These are phyloP conservation scores for Neurospora sp. DNA, from an alignment of 495 filamentous ascomycete genomes.

Conservation along the genomic window DNA sequence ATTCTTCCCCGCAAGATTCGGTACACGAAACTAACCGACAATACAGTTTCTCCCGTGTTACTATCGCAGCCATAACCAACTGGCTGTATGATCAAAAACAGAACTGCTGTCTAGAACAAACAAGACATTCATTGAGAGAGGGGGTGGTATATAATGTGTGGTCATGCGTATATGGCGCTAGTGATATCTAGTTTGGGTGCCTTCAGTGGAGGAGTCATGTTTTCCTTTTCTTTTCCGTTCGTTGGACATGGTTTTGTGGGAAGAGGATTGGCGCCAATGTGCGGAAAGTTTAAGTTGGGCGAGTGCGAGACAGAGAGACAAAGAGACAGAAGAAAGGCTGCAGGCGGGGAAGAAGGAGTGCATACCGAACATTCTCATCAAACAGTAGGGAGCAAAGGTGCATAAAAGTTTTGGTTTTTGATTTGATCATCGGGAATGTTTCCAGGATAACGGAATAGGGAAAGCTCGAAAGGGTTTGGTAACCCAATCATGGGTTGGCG, in stretches of 20 bases:
- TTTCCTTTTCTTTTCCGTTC: not conserved
- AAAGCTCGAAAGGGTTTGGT: not conserved
- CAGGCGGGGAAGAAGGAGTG: not conserved
- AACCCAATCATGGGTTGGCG: not conserved
- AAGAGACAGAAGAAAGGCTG: not conserved
- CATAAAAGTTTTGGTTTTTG: not conserved
- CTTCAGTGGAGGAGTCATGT: not conserved
- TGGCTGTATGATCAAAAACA: constrained; percentile 30
- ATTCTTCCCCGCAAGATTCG: not conserved
- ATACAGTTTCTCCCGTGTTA: constrained; percentile 42
- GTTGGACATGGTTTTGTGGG: not conserved
- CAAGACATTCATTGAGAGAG: constrained; percentile 2
- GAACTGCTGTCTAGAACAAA: constrained; percentile 1
- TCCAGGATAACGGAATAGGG: not conserved
- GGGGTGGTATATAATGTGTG: not conserved
- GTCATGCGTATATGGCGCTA: not conserved
- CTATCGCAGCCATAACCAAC: constrained; percentile 36
- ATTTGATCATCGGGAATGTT: not conserved
- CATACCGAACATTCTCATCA: not conserved
- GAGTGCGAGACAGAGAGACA: not conserved
- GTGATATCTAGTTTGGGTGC: not conserved
- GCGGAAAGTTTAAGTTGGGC: not conserved
- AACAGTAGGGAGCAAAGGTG: not conserved
- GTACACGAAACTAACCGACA: constrained; percentile 9
- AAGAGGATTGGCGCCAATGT: not conserved